phyloP scores from a whole-genome alignment of 2,329 filamentous ascomycete genomes.

The Mollisia scopiformis region DNA sequence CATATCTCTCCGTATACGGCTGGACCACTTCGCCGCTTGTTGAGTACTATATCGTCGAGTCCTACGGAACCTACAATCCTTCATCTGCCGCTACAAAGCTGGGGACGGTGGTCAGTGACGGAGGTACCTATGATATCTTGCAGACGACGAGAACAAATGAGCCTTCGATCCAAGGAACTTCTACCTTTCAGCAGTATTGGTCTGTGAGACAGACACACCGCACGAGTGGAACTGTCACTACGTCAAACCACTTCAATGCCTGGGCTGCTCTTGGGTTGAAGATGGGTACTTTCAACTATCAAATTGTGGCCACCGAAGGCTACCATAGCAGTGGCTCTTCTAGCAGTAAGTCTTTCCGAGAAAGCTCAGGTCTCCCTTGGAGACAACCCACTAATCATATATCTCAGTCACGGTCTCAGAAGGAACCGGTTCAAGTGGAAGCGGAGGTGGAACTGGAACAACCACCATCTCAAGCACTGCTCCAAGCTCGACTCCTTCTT shows the following conservation, averaged over 20 bases:
- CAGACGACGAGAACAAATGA: conserved; percentile 40
- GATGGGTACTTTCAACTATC: conserved; percentile 50
- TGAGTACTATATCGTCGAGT: conserved; percentile 57
- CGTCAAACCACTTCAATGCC: conserved; percentile 53
- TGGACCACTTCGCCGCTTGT: conserved; percentile 45
- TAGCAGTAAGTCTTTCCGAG: background rate
- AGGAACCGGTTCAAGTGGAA: background rate
- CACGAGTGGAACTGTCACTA: conserved; percentile 51
- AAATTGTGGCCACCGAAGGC: conserved; percentile 44
- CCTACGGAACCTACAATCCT: conserved; percentile 53
- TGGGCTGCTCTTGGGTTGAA: conserved; percentile 50
- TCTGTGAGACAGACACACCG: conserved; percentile 54
- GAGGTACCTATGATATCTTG: conserved; percentile 52
- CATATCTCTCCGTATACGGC: conserved; percentile 60
- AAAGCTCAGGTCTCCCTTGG: background rate
- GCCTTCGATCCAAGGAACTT: conserved; percentile 50
- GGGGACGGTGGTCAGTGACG: conserved; percentile 53
- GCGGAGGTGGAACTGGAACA: background rate
- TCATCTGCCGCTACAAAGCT: conserved; percentile 48
- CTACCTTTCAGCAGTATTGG: conserved; percentile 56
- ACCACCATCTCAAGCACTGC: background rate
- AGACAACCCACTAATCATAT: background rate
- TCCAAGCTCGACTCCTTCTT: background rate
- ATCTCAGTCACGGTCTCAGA: background rate
- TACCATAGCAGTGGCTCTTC: background rate